phyloP scores from a whole-genome alignment of 2,329 filamentous ascomycete species.

The Lachnellula occidentalis region DNA sequence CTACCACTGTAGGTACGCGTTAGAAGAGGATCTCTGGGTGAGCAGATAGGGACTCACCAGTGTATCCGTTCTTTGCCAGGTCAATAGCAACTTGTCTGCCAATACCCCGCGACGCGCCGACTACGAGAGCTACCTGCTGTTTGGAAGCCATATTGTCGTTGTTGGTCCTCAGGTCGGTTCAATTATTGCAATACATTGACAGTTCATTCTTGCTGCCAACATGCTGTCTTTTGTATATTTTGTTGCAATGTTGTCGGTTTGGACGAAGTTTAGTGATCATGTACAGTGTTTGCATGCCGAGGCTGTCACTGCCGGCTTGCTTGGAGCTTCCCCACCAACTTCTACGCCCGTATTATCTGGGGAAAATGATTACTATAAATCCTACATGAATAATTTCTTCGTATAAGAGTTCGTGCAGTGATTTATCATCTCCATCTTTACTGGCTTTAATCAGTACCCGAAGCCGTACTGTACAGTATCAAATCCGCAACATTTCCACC shows the following conservation, averaged over 20 bases:
- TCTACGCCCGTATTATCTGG: background rate
- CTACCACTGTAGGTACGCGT: slow-evolving; percentile 39
- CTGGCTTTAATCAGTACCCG: no score
- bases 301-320: background rate
- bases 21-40: background rate
- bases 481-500: background rate
- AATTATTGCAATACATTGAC: background rate
- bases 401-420: background rate
- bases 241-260: background rate
- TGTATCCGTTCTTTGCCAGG: slow-evolving; percentile 64
- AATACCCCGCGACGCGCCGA: slow-evolving; percentile 75
- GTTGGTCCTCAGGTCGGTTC: slow-evolving; percentile 3
- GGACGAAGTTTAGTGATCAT: background rate
- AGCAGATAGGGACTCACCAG: slow-evolving; percentile 43
- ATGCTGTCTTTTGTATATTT: background rate
- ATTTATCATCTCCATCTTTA: no score
- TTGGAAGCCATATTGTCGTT: slow-evolving; percentile 12
- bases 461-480: background rate
- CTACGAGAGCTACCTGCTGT: slow-evolving; percentile 58
- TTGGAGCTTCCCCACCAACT: background rate
- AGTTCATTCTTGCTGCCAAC: background rate
- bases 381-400: background rate
- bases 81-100: slow-evolving; percentile 72
- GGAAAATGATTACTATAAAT: background rate
- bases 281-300: background rate